Percentiles rank a stretch among this genome's conserved stretches.
phyloP scores from a whole-genome alignment of 139 green algal species.

The Chlorella sorokiniana region DNA sequence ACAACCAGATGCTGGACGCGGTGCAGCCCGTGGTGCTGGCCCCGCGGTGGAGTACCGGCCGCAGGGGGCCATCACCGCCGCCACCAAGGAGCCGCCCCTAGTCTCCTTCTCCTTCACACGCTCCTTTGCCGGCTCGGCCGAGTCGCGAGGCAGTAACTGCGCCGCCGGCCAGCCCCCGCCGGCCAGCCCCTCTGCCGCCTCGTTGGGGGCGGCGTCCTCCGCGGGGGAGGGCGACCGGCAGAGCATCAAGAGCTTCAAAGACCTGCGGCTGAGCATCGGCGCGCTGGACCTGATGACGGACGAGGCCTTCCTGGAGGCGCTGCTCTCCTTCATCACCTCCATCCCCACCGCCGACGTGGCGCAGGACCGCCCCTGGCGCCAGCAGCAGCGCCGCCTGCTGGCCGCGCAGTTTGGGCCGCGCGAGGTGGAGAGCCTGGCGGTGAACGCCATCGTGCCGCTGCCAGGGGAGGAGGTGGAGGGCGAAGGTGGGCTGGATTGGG shows the following conservation, averaged over 20 bases:
- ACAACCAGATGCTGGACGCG: slow-evolving; percentile 89
- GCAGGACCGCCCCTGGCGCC: slow-evolving; percentile 72
- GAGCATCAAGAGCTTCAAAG: slow-evolving; percentile 81
- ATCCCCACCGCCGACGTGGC: slow-evolving; percentile 75
- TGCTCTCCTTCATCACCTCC: slow-evolving; percentile 73
- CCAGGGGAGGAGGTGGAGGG: slow-evolving; percentile 29
- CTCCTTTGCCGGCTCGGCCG: slow-evolving; percentile 17
- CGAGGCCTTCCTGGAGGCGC: slow-evolving; percentile 79
- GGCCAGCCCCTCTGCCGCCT: too few species aligned
- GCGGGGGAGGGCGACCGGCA: slow-evolving; percentile 17
- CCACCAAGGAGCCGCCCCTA: slow-evolving; percentile 37
- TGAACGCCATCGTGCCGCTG: slow-evolving; percentile 48
- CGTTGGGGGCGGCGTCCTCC: not conserved
- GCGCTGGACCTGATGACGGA: slow-evolving; percentile 49
- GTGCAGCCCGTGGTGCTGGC: slow-evolving; percentile 81
- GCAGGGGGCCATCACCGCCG: not conserved
- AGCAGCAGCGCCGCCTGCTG: slow-evolving; percentile 62
- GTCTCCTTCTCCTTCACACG: slow-evolving; percentile 54
- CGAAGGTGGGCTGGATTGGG: not conserved
- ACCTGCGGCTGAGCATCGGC: slow-evolving; percentile 55
- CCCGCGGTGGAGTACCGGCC: slow-evolving; percentile 45
- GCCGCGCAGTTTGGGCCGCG: slow-evolving; percentile 61
- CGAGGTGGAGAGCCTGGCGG: slow-evolving; percentile 58
- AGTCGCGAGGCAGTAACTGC: not conserved
- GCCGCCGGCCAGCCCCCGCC: not conserved